Base-by-base conservation (phyloP, 495 filamentous ascomycete species). In the Pyrenula aspistea region DNA sequence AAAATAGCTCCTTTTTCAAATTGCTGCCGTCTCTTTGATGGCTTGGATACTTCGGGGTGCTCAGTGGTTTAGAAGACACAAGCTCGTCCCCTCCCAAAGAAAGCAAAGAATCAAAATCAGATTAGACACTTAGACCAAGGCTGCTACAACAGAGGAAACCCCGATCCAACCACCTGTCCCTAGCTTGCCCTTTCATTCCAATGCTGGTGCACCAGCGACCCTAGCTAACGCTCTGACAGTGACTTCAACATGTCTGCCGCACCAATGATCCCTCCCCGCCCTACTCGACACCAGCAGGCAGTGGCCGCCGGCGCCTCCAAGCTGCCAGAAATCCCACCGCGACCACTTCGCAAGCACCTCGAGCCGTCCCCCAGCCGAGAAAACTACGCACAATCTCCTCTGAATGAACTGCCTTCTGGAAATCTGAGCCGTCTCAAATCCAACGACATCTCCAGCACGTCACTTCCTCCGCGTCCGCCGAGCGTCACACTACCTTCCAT, bases 401-500 rank as follows among this genome's bases (percentile, higher is more conserved):
- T 96, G 61, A 91, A 93, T 68, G 88, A 90, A 62, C 68, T 65
- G 56, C 73, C 77, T 8, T 69, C 69, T 55, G 68, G 76, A 53
- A 65, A 71, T 51, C 64, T 80, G 42, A 65, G 61, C 61, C 73
- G 73, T 24, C 72, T 74, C 51, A 68, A 71, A 58, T 75, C 77
- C 24, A 73, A 77, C 59, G 76, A 78, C 21, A 25, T 24, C 24
- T 57, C 57, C 31, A 57, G 51, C 15, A 57, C 67, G 25, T 79
- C 83, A 59, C 57, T 77, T 49, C 81, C 80, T 22, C 68, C 61
- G 25, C 85, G 88, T 31, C 82, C 88, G 2, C 83, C 84, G 31
- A 93, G 87, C 64, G 85, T 91, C 53, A 80, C 83, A 25, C 82
- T 95, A 62, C 90, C 91, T 20, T 86, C 87, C 1, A 75, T 95